Percentiles rank a stretch among this genome's conserved stretches.
Evolutionary conservation across 2,329 filamentous ascomycete species (phyloP).

Genomic region (Parascedosporium putredinis): DNA sequence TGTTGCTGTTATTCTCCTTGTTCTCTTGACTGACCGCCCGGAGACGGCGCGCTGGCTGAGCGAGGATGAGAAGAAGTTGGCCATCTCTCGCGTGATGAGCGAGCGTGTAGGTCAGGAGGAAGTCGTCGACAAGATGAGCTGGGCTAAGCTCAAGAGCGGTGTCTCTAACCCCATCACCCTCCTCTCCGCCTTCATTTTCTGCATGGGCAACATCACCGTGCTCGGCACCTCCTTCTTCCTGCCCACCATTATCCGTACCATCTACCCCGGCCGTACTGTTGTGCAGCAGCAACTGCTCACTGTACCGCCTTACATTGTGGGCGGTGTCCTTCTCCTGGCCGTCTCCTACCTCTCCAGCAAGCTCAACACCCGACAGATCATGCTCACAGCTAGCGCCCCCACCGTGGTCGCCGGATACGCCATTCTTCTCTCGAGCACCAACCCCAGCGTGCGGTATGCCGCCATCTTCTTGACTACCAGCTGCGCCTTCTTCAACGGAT

Average conservation of each 20-base stretch:
- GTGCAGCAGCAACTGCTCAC: conserved; percentile 19
- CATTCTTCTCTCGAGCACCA: conserved; percentile 24
- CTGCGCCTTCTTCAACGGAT: conserved; percentile 49
- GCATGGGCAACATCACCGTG: conserved; percentile 11
- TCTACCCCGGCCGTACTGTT: conserved; percentile 20
- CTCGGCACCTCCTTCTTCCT: conserved; percentile 33
- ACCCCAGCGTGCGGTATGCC: conserved; percentile 33
- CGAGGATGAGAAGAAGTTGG: conserved; percentile 49
- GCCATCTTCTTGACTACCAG: conserved; percentile 35
- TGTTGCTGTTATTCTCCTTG: conserved; percentile 38
- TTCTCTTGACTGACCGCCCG: conserved; percentile 50
- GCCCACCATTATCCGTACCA: conserved; percentile 16
- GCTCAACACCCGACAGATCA: conserved; percentile 13
- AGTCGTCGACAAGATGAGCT: conserved; percentile 44
- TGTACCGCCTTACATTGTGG: conserved; percentile 17
- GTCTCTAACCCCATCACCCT: conserved; percentile 30
- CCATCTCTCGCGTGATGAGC: conserved; percentile 29
- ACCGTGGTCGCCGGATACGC: conserved; percentile 31
- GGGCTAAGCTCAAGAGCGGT: conserved; percentile 46
- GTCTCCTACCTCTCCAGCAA: conserved; percentile 14
- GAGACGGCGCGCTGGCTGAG: conserved; percentile 37
- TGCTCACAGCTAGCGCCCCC: conserved; percentile 13
- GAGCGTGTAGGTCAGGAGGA: conserved; percentile 40
- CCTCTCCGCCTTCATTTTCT: conserved; percentile 14
- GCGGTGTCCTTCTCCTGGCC: conserved; percentile 13